Base-by-base conservation (phyloP, 495 filamentous ascomycete species). In the Monascus purpureus region DNA sequence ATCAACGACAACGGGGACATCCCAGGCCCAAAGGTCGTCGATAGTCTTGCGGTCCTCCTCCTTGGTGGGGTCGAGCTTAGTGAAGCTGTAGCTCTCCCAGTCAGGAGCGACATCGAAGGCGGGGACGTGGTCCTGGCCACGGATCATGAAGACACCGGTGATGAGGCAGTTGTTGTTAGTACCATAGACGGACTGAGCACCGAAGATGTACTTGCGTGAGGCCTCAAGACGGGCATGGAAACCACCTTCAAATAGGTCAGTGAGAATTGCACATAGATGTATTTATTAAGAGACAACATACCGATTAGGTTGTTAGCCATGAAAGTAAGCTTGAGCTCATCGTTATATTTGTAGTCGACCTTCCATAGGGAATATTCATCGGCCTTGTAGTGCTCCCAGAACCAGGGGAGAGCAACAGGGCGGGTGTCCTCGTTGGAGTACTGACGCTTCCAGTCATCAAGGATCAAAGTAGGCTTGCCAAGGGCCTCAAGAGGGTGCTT, bases 191-290 rank as follows among this genome's bases (percentile, higher is more conserved):
- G 77, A 83, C 47, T 80, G 78, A 43, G 67, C 75, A 51, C 90
- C 90, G 68, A 99, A 96, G 59, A 99, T 65, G 74, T 87, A 94
- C 77, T 96, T 99, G 68, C 90, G 87, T 53, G 83, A 93, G 39
- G 57, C 90, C 74, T 99, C 90, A 37, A 99, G 82, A 67, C 90
- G 92, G 53, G 74, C 73, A 67, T 95, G 93, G 74, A 96, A 93
- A 52, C 90, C 92, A 65, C 81, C 82, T 71, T 34, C 6, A 26
- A 8, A 11, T 14, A 30, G 1, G 12, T 32, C 26, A 35, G 31
- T n/a, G 20, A 33, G 13, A 19, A 16, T 28, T 15, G 4, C 8
- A 14, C 17, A 24, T 20, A 28, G 1, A 1, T 24, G 28, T 12
- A 26, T 6, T 14, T 31, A 14, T 15, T 11, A 27, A 17, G 29